Evolutionary conservation across 176 grass and related monocot genomes (phyloP).

Genomic region (Themeda triandra): DNA sequence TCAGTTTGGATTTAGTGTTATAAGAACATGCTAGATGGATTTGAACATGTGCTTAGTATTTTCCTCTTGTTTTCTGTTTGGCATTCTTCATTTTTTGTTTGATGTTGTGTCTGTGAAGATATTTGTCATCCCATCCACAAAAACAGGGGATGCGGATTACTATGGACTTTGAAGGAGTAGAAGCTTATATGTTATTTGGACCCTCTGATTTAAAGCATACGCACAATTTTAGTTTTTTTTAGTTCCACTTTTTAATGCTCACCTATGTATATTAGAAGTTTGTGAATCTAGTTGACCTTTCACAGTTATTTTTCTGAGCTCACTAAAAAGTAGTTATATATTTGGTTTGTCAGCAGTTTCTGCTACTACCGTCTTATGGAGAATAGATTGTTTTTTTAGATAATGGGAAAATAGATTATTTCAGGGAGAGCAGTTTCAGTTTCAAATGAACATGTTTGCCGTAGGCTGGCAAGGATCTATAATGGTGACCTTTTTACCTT

Average conservation of each 20-base stretch:
- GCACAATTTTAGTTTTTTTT: neutral
- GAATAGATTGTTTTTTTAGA: neutral
- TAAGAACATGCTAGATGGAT: neutral
- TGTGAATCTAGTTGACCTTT: neutral
- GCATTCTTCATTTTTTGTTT: neutral
- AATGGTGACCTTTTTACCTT: neutral
- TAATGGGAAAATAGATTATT: neutral
- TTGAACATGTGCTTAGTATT: neutral
- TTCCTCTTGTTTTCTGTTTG: neutral
- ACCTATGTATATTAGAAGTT: neutral
- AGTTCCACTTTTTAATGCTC: neutral
- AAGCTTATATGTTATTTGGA: neutral
- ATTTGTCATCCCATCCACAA: neutral
- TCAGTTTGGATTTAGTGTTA: neutral
- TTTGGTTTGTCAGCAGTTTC: neutral
- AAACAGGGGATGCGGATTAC: neutral
- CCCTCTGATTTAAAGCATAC: neutral
- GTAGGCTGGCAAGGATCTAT: neutral
- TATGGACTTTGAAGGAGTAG: neutral
- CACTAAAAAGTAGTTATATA: neutral
- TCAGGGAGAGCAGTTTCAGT: neutral
- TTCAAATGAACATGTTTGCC: neutral
- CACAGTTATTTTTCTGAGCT: neutral
- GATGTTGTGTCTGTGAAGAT: neutral
- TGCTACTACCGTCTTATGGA: neutral